Conservation (phyloP, 768 basidiomycete genomes). For the Suillus subaureus region DNA sequence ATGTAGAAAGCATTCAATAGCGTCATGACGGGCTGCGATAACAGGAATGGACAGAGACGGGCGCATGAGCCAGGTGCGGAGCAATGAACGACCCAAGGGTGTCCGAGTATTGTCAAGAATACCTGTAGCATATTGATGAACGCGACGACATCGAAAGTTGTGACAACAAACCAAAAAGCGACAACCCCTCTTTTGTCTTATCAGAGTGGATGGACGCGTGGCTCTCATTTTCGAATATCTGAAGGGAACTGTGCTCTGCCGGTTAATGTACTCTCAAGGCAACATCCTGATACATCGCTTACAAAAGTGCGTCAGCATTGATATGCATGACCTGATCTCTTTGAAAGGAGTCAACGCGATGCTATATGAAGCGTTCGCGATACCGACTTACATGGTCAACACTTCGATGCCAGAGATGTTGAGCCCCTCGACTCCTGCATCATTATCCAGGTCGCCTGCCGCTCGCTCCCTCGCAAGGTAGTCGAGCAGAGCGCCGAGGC, state of each 20-base stretch:
- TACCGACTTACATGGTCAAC: conserved; percentile 59
- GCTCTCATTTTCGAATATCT: conserved; percentile 85
- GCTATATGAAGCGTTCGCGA: conserved; percentile 9
- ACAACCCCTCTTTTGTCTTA: conserved; percentile 87
- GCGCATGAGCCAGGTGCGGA: conserved; percentile 87
- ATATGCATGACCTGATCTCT: conserved; percentile 90
- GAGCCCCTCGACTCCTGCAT: conserved; percentile 56
- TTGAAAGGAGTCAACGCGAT: conserved; percentile 12
- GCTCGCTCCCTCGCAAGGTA: conserved; percentile 69
- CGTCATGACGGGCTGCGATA: conserved; percentile 80
- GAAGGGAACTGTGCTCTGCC: conserved; percentile 65
- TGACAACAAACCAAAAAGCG: conserved; percentile 70
- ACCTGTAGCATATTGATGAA: conserved; percentile 41
- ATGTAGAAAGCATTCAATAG: conserved; percentile 73
- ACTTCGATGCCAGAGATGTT: conserved; percentile 74
- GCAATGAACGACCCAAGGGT: conserved; percentile 68
- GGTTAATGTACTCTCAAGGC: background rate
- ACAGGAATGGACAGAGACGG: conserved; percentile 74
- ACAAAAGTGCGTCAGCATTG: conserved; percentile 87
- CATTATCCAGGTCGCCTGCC: conserved; percentile 63
- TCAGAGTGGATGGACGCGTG: conserved; percentile 87
- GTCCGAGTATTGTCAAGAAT: conserved; percentile 82
- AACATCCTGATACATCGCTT: conserved; percentile 18
- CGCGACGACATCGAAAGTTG: conserved; percentile 3
- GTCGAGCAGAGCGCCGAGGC: conserved; percentile 81